Evolutionary conservation across 768 basidiomycete species (phyloP), one percentile per base, ranked within the genome.

Genomic region (Macrolepiota fuliginosa): DNA sequence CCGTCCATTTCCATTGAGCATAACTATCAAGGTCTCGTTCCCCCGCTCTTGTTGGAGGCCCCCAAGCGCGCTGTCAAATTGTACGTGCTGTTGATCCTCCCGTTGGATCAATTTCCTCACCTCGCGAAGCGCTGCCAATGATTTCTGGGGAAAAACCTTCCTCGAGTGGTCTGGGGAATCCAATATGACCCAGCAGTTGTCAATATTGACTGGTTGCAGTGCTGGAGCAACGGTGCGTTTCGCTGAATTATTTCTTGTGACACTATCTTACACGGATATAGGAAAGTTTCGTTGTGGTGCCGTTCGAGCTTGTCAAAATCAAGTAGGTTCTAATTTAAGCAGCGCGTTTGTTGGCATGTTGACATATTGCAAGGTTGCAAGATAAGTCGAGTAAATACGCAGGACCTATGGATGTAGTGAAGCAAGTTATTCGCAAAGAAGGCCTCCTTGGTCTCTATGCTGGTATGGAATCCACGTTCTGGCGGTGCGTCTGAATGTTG

Each of bases 61-160:
- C 97, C 97, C 1, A 99, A 99, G 78, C 89, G 97, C 76, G 97
- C 97, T 15, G 92, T 95, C 52, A 99, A 98, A 83, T 92, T 92
- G 90, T 91, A 65, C 64, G 86, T 77, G 45, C 24, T 57, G 24
- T 54, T 37, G 9, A 27, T 40, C n/a, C 19, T 36, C n/a, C 37
- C 46, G 22, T 47, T 29, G 3, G 13, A 37, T 29, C 3, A 19
- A 56, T 56, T 67, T 40, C 63, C 29, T 39, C 6, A 58, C 45
- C 51, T 53, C 36, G 54, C 61, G 37, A 62, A 65, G 67, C 65
- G 92, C 92, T 25, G 82, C 92, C 9, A 96, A 96, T 79, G 96
- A 96, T 69, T 97, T 91, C 72, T 98, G 97, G 97, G 96, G 96
- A 2, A 92, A 90, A 73, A 89, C 83, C 0, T 94, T 81, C 73